Evolutionary conservation across 2,329 filamentous ascomycete species (phyloP), one percentile per base, ranked within the genome.

Genomic region (Monosporascus sp.): DNA sequence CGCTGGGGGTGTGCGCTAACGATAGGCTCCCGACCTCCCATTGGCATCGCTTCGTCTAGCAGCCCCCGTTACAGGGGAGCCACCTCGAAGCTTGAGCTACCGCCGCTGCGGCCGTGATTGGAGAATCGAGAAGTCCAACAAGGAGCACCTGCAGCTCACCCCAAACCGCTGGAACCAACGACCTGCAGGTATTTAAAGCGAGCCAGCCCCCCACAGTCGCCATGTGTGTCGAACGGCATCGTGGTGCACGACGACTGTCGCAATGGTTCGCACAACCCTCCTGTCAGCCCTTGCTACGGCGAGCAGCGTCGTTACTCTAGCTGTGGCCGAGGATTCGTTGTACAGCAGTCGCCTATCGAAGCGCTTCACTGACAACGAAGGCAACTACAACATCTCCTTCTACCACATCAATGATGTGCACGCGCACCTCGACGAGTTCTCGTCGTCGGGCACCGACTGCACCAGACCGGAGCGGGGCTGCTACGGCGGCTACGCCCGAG

Each of bases 381-480:
- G 77, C 37, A 73, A 81, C 59, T 81, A 75, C 64, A 81, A 81
- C 63, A 76, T 82, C 53, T 80, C 83, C 7, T 86, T 87, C 71
- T 86, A 86, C 70, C 85, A 87, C 66, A 77, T 87, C 73, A 87
- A 87, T 63, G 84, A 87, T 64, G 81, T 87, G 15, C 85, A 87
- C 65, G 78, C 85, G 15, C 85, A 87, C 64, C 72, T 87, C 18
- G 83, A 87, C 63, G 70, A 87, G 66, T 87, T 82, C 68, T 73
- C 77, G 27, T 76, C 77, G 15, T 81, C 80, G 0, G 84, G 84
- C 51, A 80, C 81, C 11, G 82, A 86, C 68, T 87, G 84, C 71
- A 78, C 75, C 0, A 68, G 75, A 25, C 77, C 81, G 0, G 68
- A 74, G 50, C 71, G 73, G 48, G 84, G 83, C 43, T 87, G 84